Base-by-base conservation (phyloP, 2,329 filamentous ascomycete species). In the Triangularia verruculosa region DNA sequence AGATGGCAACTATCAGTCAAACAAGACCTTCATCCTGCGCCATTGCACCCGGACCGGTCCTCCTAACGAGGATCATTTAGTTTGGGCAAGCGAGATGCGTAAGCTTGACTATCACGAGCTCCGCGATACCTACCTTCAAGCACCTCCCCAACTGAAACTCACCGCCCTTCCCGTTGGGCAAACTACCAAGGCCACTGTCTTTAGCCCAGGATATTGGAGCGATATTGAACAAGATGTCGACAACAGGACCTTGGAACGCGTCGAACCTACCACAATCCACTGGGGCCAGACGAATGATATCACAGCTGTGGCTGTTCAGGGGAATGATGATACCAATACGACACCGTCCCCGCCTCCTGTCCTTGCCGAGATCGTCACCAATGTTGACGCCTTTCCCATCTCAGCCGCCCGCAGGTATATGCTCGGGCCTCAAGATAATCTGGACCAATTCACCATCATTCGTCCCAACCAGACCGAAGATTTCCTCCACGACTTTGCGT, bases 101-200 rank as follows among this genome's bases (percentile, higher is more conserved):
- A 66, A 69, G n/a, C 52, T 76, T 2, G 73, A 76, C 24, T 15
- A 54, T 2, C 70, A 75, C 24, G 76, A 78, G 59, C 70, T 74
- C 59, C 70, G 74, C 9, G 74, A 76, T 55, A 62, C 70, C 4
- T n/a, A 47, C 24, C 24, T 59, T 6, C 57, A 43, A 11, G n/a
- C 30, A 11, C 20, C 15, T 12, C 27, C 17, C 1, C 15, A 27
- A 7, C 22, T 47, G 7, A 47, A 58, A 20, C 39, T 28, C 20
- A 54, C 51, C 22, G 15, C 15, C 4, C 15, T 54, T 12, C 22
- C 25, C 51, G 39, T 20, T 28, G 51, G 51, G 20, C 20, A 54
- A 13, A 13, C n/a, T 6, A 27, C 22, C 20, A 9, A 54, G 24
- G 17, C 24, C 7, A 22, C 51, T n/a, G 22, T 54, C 25, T 28